Evolutionary conservation across 345 rosid species (phyloP), one percentile per base, ranked within the genome.

Genomic region (Arabis alpina): DNA sequence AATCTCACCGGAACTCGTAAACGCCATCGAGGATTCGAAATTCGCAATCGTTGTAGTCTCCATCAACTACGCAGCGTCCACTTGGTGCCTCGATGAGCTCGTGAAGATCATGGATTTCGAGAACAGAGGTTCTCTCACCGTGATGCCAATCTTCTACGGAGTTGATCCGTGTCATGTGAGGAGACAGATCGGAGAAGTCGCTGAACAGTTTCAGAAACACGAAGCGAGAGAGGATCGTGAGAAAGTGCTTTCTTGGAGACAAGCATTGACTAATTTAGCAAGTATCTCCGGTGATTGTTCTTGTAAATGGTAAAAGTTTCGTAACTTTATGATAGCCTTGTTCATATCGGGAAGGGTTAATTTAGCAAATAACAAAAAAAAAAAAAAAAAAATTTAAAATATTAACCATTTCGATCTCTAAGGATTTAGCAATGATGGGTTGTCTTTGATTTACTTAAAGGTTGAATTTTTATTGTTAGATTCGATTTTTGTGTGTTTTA

Each of bases 11-110:
- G 75, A 68, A 37, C 75, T 78, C 4, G 1, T 16, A 2, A 55
- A 41, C 3, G 81, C 81, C 48, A 69, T 78, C 53, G 59, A 52
- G 28, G 63, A 44, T 11, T 78, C 81, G 0, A 73, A 5, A 23
- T 9, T 73, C 44, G 73, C 78, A 6, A 47, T 78, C 37, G 61
- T 78, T 2, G 72, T 73, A 15, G 9, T 77, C 65, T 73, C 81
- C 2, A 11, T 0, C 10, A 32, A 77, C 0, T 77, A 73, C 32
- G 55, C 74, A 23, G 73, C 66, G 4, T 77, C 77, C 40, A 10
- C 25, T 12, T 76, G 80, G 80, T 76, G 80, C 27, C 72, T 76
- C 5, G 15, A 51, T 0, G 78, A 78, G 24, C 75, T 78, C 6
- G 54, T 64, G 3, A 51, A 69, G 68, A 78, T 78, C 3, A 55